Base-by-base conservation (phyloP, 192 early-diverging fungal species). In the Kappamyces sp. region DNA sequence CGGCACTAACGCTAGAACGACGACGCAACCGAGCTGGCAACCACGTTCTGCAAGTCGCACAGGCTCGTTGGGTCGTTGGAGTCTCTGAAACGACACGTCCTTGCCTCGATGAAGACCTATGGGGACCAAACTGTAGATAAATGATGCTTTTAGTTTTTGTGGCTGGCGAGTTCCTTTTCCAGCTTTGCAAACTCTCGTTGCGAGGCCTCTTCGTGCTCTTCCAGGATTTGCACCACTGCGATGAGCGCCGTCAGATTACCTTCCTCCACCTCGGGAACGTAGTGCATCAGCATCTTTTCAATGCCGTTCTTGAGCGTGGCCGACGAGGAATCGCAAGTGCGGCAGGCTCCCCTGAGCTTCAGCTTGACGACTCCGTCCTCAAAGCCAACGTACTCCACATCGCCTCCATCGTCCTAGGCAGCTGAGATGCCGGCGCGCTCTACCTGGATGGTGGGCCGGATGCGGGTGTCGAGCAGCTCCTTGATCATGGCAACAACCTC, bases 251-350 rank as follows among this genome's bases (percentile, higher is more conserved):
- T 52, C 15, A 52, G 23, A 23, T 23, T 23, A 23, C 23, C 23
- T 2, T 50, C 65, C 3, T 84, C 78, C 13, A 99, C 91, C 60
- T 98, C 97, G 0, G 95, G 94, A 58, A 99, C 85, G 58, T 98
- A 99, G 69, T 99, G 93, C 84, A 90, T 93, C 57, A 99, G 74
- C 97, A 99, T 99, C 51, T 93, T 96, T 69, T 99, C 97, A 47
- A 99, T 97, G 0, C 97, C 97, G 64, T 97, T 96, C 80, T 96
- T 99, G 33, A 99, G 77, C 0, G 94, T 99, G 5, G 98, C 84
- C 0, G 85, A 77, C 37, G 88, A 87, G 3, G 84, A 87, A 37
- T 92, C 87, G 62, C 97, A 99, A 8, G 91, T 90, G 50, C 95
- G 72, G 71, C 97, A 99, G n/a, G 91, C 87, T 7, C 97, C 97